Conservation (phyloP, 2,329 filamentous ascomycete species). For the Arthrobotrys conoides region DNA sequence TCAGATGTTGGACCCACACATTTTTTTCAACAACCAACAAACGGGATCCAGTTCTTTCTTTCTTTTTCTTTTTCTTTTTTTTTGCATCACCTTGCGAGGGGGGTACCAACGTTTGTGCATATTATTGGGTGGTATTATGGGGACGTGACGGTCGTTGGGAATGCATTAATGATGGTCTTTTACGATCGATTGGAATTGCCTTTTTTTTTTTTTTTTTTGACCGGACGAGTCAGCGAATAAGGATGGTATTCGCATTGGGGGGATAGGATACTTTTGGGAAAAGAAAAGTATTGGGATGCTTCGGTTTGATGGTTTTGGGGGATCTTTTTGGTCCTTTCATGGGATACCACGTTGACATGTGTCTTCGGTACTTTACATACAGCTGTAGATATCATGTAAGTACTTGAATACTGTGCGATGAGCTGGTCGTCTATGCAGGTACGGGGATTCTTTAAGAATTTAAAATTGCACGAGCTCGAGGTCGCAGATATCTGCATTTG, state of each 20-base stretch:
- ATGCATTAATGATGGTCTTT: neutral
- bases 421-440: constrained; percentile 60
- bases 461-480: constrained; percentile 26
- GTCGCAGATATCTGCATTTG: no score
- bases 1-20: constrained; percentile 38
- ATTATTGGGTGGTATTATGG: constrained; percentile 37
- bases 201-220: no score
- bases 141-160: constrained; percentile 13
- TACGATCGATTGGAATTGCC: no score
- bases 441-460: constrained; percentile 13
- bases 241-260: no score
- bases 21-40: constrained; percentile 24
- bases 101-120: constrained; percentile 42
- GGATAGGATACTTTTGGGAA: no score
- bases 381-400: no score
- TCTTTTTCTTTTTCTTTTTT: no score
- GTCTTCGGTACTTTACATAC: neutral
- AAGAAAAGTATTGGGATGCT: constrained; percentile 1
- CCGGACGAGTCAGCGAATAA: no score
- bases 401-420: constrained; percentile 54
- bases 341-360: constrained; percentile 47
- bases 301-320: neutral
- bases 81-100: constrained; percentile 53
- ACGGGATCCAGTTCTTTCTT: no score
- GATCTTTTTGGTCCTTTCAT: constrained; percentile 39